Conservation (phyloP, 208 protist species). For the Crithidia sp. region DNA sequence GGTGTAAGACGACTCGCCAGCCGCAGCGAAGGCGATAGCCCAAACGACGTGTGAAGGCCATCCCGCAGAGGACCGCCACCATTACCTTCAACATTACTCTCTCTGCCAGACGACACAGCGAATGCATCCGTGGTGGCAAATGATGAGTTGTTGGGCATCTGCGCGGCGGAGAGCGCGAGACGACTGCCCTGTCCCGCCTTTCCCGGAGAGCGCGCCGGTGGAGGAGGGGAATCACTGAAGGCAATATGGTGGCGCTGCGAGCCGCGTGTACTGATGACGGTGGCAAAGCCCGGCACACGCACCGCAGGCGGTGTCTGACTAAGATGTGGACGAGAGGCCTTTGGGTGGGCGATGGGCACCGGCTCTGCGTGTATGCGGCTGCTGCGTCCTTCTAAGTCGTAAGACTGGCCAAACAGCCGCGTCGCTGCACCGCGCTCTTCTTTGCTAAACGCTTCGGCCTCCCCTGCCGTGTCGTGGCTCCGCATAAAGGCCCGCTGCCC, state of each 20-base stretch:
- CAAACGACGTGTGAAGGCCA: background rate
- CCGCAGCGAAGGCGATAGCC: background rate
- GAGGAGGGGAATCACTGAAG: constrained; percentile 2
- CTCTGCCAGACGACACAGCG: background rate
- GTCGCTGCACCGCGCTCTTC: background rate
- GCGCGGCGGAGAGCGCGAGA: too few species aligned
- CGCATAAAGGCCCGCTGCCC: background rate
- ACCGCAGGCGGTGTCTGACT: background rate
- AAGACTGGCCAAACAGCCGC: background rate
- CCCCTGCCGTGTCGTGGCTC: too few species aligned
- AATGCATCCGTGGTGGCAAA: background rate
- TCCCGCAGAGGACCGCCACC: background rate
- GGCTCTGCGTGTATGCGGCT: background rate
- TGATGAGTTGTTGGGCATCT: too few species aligned
- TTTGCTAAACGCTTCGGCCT: background rate
- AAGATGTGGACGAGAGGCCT: background rate
- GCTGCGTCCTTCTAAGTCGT: background rate
- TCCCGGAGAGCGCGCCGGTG: background rate
- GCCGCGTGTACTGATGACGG: background rate
- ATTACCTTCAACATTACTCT: background rate
- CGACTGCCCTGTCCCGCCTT: too few species aligned
- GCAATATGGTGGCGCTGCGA: background rate
- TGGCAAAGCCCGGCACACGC: background rate
- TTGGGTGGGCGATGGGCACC: background rate
- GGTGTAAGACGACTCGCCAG: background rate